Evolutionary conservation across 2,329 filamentous ascomycete genomes (phyloP), one percentile per base, ranked within the genome.

Genomic region (Colletotrichum nymphaeae): DNA sequence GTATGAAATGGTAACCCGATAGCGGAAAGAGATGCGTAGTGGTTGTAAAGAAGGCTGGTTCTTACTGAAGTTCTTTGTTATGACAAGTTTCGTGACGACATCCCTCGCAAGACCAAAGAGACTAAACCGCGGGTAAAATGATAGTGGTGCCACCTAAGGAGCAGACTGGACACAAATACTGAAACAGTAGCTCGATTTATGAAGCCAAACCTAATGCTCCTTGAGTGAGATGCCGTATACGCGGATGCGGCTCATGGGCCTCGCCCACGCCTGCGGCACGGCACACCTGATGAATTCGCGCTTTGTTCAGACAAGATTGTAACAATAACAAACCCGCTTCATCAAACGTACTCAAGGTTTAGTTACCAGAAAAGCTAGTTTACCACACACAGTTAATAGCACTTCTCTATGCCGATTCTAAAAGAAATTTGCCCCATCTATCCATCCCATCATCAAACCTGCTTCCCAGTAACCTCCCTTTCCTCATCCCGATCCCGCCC

Each of bases 401-500:
- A 12, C 1, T 3, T 42, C 16, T 42, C 37, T 42, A 8, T 7
- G 4, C 16, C 37, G 14, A 3, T 8, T 1, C 1, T 3, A 3
- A 42, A 42, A 42, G 37, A 42, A 1, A 35, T 35, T 35, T 3
- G 16, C 42, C 19, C 4, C 0, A 4, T 49, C 42, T n/a, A 22
- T n/a, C 42, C 16, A 49, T n/a, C 42, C 42, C 7, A 49, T n/a
- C 42, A n/a, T 53, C 28, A 63, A 7, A 2, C 16, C 19, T 32
- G 28, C 24, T 69, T 63, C 19, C 53, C 56, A 26, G 58, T 2
- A 35, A 62, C n/a, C 5, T 30, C 71, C 28, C 66, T 73, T 62
- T 73, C 71, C 28, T 73, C 71, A 3, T 73, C 71, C 12, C 42
- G 26, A 1, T 19, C 19, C 22, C 32, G 28, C n/a, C 62, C 42